Conservation (phyloP, 768 basidiomycete species). For the Termitomyces eurrhizus region DNA sequence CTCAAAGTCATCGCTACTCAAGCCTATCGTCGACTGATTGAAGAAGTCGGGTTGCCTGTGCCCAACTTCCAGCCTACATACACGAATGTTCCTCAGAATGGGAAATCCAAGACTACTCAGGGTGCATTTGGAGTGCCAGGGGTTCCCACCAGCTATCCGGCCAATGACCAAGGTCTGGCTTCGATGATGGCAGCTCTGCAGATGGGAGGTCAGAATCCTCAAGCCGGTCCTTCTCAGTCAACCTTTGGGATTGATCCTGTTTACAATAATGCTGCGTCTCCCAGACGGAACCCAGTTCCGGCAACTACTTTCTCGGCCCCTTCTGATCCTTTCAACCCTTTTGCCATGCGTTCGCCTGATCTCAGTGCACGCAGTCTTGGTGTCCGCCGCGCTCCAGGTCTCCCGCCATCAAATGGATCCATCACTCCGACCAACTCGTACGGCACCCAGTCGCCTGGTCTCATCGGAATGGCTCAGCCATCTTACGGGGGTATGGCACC, state of each 20-base stretch:
- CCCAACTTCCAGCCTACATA: slow-evolving; percentile 85
- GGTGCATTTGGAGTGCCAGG: slow-evolving; percentile 66
- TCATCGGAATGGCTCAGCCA: slow-evolving; percentile 66
- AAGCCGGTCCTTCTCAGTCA: slow-evolving; percentile 66
- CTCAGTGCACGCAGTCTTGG: slow-evolving; percentile 40
- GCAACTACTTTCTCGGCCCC: slow-evolving; percentile 35
- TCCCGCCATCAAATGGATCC: slow-evolving; percentile 44
- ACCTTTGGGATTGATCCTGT: slow-evolving; percentile 60
- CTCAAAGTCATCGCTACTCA: slow-evolving; percentile 93
- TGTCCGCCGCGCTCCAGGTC: slow-evolving; percentile 44
- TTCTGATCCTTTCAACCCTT: slow-evolving; percentile 49
- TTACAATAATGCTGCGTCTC: slow-evolving; percentile 41
- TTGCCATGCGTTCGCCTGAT: slow-evolving; percentile 44
- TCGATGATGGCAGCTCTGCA: slow-evolving; percentile 93
- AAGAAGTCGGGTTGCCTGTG: slow-evolving; percentile 90
- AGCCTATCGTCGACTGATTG: slow-evolving; percentile 88
- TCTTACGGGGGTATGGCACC: slow-evolving; percentile 58
- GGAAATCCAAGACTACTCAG: slow-evolving; percentile 58
- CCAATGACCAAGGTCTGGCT: slow-evolving; percentile 80
- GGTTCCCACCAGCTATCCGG: slow-evolving; percentile 73
- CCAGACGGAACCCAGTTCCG: slow-evolving; percentile 33
- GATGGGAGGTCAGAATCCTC: slow-evolving; percentile 86
- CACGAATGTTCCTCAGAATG: slow-evolving; percentile 55
- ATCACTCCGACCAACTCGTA: slow-evolving; percentile 39
- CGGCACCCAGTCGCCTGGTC: slow-evolving; percentile 56